Evolutionary conservation across 495 filamentous ascomycete genomes (phyloP).

Genomic region (Xylaria flabelliformis): DNA sequence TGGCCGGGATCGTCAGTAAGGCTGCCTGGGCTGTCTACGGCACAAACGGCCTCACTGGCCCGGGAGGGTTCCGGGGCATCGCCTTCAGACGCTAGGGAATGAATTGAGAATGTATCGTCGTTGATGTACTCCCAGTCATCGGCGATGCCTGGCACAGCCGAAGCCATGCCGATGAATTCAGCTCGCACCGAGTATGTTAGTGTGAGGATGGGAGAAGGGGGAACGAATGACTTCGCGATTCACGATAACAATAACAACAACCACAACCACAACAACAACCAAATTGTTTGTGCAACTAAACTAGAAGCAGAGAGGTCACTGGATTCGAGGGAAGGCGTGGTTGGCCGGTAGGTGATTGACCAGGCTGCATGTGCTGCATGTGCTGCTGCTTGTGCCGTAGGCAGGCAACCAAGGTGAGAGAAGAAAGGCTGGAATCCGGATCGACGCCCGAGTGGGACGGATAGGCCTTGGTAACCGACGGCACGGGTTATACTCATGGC

Average conservation of each 20-base stretch:
- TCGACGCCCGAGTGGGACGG: not conserved
- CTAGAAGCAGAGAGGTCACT: not conserved
- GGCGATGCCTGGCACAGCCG: slow-evolving; percentile 12
- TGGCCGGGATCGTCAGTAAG: slow-evolving; percentile 3
- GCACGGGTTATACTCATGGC: slow-evolving; percentile 1
- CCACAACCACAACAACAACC: no score
- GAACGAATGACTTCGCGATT: not conserved
- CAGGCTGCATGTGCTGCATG: not conserved
- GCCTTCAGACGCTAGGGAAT: slow-evolving; percentile 29
- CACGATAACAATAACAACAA: not conserved
- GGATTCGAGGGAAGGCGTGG: slow-evolving; percentile 4
- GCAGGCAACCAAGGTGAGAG: slow-evolving; percentile 1
- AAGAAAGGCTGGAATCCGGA: not conserved
- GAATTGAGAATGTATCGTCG: slow-evolving; percentile 35
- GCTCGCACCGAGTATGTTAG: not conserved
- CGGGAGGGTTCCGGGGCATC: not conserved
- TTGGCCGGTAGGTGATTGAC: not conserved
- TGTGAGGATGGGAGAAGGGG: not conserved
- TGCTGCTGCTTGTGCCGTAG: not conserved
- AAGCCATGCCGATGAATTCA: slow-evolving; percentile 9
- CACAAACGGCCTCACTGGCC: not conserved
- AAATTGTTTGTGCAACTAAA: not conserved
- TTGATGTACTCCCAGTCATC: slow-evolving; percentile 39
- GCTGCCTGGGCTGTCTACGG: not conserved
- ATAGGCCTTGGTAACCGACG: slow-evolving; percentile 1